Evolutionary conservation across 495 filamentous ascomycete genomes (phyloP), one percentile per base, ranked within the genome.

Genomic region (Annulohypoxylon moriforme): DNA sequence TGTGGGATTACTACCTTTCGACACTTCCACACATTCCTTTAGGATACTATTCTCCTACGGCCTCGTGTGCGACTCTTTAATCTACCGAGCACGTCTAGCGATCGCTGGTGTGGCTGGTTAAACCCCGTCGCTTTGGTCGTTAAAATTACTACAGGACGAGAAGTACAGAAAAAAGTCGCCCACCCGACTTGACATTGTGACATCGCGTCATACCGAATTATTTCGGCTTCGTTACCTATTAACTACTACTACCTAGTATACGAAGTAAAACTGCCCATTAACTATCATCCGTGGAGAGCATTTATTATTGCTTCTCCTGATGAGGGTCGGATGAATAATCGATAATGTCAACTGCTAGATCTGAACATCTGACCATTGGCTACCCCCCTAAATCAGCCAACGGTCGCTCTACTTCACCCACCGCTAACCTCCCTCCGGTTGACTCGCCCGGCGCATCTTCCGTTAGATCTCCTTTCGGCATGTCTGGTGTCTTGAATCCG

Each of bases 291-390:
- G 74, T 74, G 62, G 73, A 76, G 76, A 71, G 70, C 64, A 55
- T 53, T 50, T 77, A 77, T 52, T 72, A 40, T 57, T 69, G 73
- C 63, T 64, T 70, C 72, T 78, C 76, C 77, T 80, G 75, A 85
- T 83, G 79, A 83, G 79, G 79, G 78, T 78, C 79, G 75, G 79
- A 76, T 80, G 81, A 80, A 84, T 92, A 92, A 92, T 91, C 82
- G 85, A 92, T 96, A 93, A 98, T 98, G 96, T 91, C 93, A 84
- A 93, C 92, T 80, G 88, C 90, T 92, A 88, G 93, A 90, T 87
- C 93, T 85, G 86, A 93, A 85, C 85, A 89, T 84, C 87, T 88
- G 86, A 90, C 80, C 82, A 88, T 89, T 85, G 91, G 88, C 80
- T 91, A 88, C 78, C 85, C 88, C 64, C 86, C 88, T 79, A 89